Conservation (phyloP, 371 early-diverging fungal species). For the Enteropsectra breve region DNA sequence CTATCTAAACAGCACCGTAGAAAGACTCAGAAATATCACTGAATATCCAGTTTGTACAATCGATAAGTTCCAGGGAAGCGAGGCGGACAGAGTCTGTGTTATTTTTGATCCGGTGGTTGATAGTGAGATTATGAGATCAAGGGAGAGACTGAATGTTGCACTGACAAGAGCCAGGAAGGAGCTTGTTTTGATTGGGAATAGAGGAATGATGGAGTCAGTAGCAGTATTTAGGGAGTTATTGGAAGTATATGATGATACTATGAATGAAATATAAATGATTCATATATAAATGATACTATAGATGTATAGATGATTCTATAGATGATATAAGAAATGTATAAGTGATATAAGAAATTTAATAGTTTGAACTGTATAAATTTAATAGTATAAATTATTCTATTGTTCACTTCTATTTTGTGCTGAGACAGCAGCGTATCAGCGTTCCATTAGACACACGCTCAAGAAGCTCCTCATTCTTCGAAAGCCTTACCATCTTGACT, state of each 20-base stretch:
- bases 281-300: neutral
- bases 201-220: slow-evolving; percentile 13
- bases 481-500: too few species aligned
- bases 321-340: too few species aligned
- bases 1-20: slow-evolving; percentile 72
- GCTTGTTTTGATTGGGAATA: slow-evolving; percentile 72
- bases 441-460: too few species aligned
- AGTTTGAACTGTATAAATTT: too few species aligned
- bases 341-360: too few species aligned
- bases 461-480: too few species aligned
- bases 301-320: neutral
- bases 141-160: slow-evolving; percentile 88
- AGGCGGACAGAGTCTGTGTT: slow-evolving; percentile 52
- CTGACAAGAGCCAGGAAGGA: slow-evolving; percentile 79
- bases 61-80: slow-evolving; percentile 60
- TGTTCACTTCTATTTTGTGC: too few species aligned
- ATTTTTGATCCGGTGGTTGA: slow-evolving; percentile 51
- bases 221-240: slow-evolving; percentile 15
- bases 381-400: too few species aligned
- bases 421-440: too few species aligned
- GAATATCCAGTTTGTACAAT: slow-evolving; percentile 39
- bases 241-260: too few species aligned
- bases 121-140: slow-evolving; percentile 73
- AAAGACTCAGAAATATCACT: slow-evolving; percentile 62
- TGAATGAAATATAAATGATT: slow-evolving; percentile 63